Conservation (phyloP, 2,329 filamentous ascomycete species). For the Diaporthe caulivora region DNA sequence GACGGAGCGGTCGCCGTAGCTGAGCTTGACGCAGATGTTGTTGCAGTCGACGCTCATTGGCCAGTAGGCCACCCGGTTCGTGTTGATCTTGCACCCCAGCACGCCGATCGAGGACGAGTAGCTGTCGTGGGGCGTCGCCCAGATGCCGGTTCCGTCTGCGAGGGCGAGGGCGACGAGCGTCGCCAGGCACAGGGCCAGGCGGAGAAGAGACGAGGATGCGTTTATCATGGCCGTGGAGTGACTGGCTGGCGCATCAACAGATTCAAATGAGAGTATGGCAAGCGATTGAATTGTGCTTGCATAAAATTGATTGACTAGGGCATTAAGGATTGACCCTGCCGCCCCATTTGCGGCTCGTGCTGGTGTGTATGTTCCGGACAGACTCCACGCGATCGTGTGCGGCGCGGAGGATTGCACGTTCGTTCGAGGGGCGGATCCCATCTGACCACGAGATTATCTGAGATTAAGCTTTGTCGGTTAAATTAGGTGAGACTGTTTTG, state of each 20-base stretch:
- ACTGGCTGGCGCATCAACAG: background rate
- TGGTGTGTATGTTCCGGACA: conserved; percentile 12
- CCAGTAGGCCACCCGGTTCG: conserved; percentile 71
- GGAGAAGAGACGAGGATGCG: background rate
- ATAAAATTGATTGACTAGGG: conserved; percentile 16
- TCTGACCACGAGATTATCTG: conserved; percentile 20
- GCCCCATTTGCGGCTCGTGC: conserved; percentile 12
- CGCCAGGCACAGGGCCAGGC: conserved; percentile 19
- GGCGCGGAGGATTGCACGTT: conserved; percentile 17
- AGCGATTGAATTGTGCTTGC: background rate
- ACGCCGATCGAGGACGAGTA: conserved; percentile 69
- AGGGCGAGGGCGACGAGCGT: background rate
- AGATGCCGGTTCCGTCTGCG: conserved; percentile 43
- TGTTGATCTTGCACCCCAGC: conserved; percentile 70
- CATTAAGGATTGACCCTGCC: conserved; percentile 28
- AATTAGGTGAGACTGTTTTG: conserved; percentile 31
- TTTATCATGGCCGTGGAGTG: conserved; percentile 16
- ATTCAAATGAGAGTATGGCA: conserved; percentile 14
- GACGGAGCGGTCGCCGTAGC: conserved; percentile 60
- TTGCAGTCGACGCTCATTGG: conserved; percentile 63
- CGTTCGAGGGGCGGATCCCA: background rate
- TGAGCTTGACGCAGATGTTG: conserved; percentile 67
- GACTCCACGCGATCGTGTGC: conserved; percentile 26
- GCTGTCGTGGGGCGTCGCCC: conserved; percentile 66
- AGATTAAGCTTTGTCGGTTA: conserved; percentile 28